Conservation (phyloP, 768 basidiomycete genomes). For the Mycena indigotica region DNA sequence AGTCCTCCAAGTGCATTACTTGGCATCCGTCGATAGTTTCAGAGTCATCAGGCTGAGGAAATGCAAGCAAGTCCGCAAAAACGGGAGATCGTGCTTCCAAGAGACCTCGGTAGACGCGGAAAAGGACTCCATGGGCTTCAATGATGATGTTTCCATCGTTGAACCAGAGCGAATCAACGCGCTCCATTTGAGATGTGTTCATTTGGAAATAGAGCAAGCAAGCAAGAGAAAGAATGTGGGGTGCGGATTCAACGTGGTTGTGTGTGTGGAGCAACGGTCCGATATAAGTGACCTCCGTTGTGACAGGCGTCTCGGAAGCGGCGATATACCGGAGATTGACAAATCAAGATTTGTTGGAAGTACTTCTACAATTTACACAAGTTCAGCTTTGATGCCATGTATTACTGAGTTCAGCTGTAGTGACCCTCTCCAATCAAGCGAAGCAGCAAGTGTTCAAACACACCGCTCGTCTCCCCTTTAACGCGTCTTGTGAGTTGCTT, state of each 20-base stretch:
- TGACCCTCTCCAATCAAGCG: conserved; percentile 6
- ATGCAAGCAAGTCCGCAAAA: conserved; percentile 19
- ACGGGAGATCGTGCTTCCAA: conserved; percentile 16
- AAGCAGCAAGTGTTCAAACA: conserved; percentile 29
- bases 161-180: conserved; percentile 21
- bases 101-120: conserved; percentile 20
- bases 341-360: no score
- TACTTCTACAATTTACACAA: no score
- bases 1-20: conserved; percentile 20
- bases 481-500: conserved; percentile 32
- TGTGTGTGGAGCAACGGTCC: neutral
- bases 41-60: conserved; percentile 9
- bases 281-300: no score
- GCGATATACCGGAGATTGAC: no score
- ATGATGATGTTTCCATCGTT: conserved; percentile 20
- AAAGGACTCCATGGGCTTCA: conserved; percentile 15
- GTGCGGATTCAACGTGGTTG: neutral
- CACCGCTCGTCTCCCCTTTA: conserved; percentile 42
- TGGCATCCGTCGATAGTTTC: conserved; percentile 17
- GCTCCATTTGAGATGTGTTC: conserved; percentile 11
- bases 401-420: no score
- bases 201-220: no score
- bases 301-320: no score
- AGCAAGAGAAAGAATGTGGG: no score
- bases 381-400: no score